These are phyloP conservation scores for Alternaria brassicae DNA, from an alignment of 2,329 filamentous ascomycete genomes.

Conservation along the genomic window DNA sequence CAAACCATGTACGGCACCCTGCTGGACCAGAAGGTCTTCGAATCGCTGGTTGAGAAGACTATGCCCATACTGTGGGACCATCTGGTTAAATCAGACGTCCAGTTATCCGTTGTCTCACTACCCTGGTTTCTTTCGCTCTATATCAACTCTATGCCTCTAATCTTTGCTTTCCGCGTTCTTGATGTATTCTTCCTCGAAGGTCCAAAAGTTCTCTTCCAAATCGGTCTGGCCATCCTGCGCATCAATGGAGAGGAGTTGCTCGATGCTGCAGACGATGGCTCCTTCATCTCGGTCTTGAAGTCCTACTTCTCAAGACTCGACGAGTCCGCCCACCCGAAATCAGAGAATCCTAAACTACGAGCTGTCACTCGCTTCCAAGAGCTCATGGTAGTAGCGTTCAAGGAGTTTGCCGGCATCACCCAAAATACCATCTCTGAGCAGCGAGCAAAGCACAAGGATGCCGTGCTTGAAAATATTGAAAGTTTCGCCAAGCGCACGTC, in stretches of 20 bases:
- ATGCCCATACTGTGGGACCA: conserved; percentile 99
- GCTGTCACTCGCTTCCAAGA: conserved; percentile 97
- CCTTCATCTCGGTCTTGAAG: conserved; percentile 96
- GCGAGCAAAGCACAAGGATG: conserved; percentile 89
- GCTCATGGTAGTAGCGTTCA: conserved; percentile 98
- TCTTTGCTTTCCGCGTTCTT: conserved; percentile 94
- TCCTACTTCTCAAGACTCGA: conserved; percentile 92
- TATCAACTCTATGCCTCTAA: conserved; percentile 98
- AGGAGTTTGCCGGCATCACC: conserved; percentile 95
- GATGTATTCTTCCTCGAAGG: conserved; percentile 99
- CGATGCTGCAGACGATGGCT: conserved; percentile 91
- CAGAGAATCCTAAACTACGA: conserved; percentile 91
- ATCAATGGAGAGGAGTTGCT: conserved; percentile 97
- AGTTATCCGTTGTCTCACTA: conserved; percentile 94
- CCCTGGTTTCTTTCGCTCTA: conserved; percentile 98
- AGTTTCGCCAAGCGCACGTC: conserved; percentile 97
- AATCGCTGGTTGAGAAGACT: conserved; percentile 96
- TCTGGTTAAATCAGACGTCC: conserved; percentile 94
- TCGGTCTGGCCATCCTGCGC: conserved; percentile 92
- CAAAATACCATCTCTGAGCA: conserved; percentile 90
- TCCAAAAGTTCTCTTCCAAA: conserved; percentile 95
- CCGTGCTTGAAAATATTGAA: conserved; percentile 93
- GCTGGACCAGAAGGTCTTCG: conserved; percentile 95
- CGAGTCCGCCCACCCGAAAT: conserved; percentile 94
- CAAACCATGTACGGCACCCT: conserved; percentile 99